Evolutionary conservation across 805 yeast genomes (phyloP), one percentile per base, ranked within the genome.

Genomic region (Candida tibetensis): DNA sequence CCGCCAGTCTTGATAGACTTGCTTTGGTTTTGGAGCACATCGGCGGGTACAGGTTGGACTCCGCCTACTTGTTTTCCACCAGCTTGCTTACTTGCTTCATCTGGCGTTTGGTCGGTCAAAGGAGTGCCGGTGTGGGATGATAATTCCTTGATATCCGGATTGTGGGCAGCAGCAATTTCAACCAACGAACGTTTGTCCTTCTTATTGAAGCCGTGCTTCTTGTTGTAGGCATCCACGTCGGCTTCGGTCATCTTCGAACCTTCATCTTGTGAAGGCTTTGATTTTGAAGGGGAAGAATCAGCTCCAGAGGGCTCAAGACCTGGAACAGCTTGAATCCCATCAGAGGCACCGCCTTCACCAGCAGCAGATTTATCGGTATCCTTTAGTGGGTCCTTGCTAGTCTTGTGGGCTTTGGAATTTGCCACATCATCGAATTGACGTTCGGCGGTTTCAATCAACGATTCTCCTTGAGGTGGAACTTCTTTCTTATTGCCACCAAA

Each of bases 111-210:
- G 23, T 33, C 39, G 17, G 34, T 22, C 22, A 36, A 13, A 12
- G 17, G 23, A 5, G 38, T 41, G 10, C 17, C 22, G 17, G 36
- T 29, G 36, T 55, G 59, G 8, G 52, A 41, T n/a, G 45, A 34
- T 12, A 46, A 27, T 6, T 44, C 14, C 45, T 49, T 44, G 28
- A 48, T 45, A 15, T 37, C 44, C 3, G 52, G 51, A 22, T 42
- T 41, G n/a, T 26, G 28, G 14, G 47, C 58, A 30, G 53, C 62
- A 14, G 65, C 66, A 14, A 52, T 48, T 28, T 60, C 60, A 17
- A 61, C 42, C 44, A 61, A 48, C 17, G 59, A 51, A 21, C 55
- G 42, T 30, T 50, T 46, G 21, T 55, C 56, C 34, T 44, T 37
- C 23, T 36, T 46, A 33, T 35, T n/a, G 38, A 41, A 38, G 5